Base-by-base conservation (phyloP, 2,329 filamentous ascomycete species). In the Diaporthe amygdali region DNA sequence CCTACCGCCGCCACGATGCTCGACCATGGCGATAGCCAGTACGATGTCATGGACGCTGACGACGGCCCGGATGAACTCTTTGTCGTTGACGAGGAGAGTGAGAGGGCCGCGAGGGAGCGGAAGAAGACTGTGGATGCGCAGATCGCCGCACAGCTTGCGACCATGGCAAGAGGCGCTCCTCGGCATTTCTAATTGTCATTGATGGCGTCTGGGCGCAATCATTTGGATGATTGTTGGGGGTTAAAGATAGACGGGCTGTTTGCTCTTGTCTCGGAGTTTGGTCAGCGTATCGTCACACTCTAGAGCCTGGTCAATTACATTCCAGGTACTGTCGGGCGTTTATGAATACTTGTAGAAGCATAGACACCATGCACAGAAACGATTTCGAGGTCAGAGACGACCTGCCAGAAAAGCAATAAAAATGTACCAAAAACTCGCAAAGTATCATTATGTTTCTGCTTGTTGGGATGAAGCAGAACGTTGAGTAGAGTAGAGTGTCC, bases 51-150 rank as follows among this genome's bases (percentile, higher is more conserved):
- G 0, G 64, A 66, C 9, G 30, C 27, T 6, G 32, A 30, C 2
- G 64, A 59, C 12, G 61, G 51, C 8, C 59, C n/a, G 0, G 67
- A 73, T 3, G 71, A 73, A 37, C 66, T 66, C 32, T 46, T 73
- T 1, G 51, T 73, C n/a, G 70, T 71, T 5, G 69, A 71, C 15
- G 25, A 44, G 27, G 66, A 68, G 14, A 68, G 15, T 3, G 44
- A 66, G 41, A 30, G n/a, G 10, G 71, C 51, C 5, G 59, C 22
- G 0, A 52, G 17, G 5, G 66, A 71, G 59, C 66, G 56, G 15
- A 61, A 15, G 8, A 68, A 54, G 20, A 44, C 44, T 1, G 6
- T 61, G 7, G 46, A 67, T 44, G 49, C 71, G 3, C 56, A 71
- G 17, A 7, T 69, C 46, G 69, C 69, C 2, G 66, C 69, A 10